Conservation (phyloP, 1,284 basidiomycete species). For the Tilletia caries region DNA sequence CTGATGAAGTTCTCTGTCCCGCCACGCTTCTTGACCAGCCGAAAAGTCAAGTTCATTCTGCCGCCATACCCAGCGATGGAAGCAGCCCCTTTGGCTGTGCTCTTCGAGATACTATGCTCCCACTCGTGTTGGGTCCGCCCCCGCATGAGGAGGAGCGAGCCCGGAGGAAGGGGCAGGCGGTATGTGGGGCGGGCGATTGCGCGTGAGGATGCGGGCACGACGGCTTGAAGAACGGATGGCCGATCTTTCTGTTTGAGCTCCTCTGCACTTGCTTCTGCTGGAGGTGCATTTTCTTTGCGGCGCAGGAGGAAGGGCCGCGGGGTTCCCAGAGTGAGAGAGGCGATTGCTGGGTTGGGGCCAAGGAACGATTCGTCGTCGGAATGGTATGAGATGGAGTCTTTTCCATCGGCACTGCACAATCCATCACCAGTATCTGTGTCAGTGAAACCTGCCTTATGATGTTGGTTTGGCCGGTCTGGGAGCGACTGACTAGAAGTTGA, state of each 20-base stretch:
- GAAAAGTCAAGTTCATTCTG: conserved; percentile 56
- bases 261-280: not conserved
- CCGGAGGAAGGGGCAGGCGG: conserved; percentile 49
- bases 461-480: too few relatives aligned
- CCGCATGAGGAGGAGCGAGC: conserved; percentile 55
- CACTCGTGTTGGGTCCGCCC: conserved; percentile 54
- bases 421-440: too few relatives aligned
- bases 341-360: conserved; percentile 54
- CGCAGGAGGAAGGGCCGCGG: conserved; percentile 54
- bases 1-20: conserved; percentile 41
- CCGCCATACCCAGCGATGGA: conserved; percentile 22
- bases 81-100: conserved; percentile 25
- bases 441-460: too few relatives aligned
- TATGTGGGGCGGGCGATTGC: conserved; percentile 29
- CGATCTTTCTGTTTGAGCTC: conserved; percentile 15
- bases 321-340: conserved; percentile 52
- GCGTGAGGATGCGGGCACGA: not conserved
- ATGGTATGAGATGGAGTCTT: conserved; percentile 54
- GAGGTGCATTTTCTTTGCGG: conserved; percentile 39
- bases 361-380: conserved; percentile 55
- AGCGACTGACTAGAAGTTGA: conserved; percentile 53
- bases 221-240: conserved; percentile 13
- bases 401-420: conserved; percentile 39
- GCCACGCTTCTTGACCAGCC: conserved; percentile 49
- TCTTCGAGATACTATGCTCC: conserved; percentile 55